A percentile compares a stretch with the other conserved stretches of the same genome.
Conservation (phyloP, 2,329 filamentous ascomycete genomes). For the Metarhizium robertsii region DNA sequence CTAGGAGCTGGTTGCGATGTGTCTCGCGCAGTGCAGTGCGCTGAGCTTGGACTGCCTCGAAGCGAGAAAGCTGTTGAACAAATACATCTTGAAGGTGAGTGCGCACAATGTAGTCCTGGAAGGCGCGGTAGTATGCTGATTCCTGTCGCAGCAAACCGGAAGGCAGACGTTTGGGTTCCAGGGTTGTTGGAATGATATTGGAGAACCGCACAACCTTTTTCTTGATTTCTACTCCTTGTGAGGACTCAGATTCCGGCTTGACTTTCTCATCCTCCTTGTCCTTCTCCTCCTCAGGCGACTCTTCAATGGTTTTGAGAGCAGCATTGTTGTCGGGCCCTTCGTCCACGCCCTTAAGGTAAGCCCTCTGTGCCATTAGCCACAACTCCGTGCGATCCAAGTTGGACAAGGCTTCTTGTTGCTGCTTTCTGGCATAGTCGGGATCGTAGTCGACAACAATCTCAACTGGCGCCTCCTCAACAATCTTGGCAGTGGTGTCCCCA, state of each 20-base stretch:
- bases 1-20: constrained; percentile 74
- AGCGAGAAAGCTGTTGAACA: constrained; percentile 73
- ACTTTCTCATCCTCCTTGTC: constrained; percentile 9
- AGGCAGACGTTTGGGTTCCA: constrained; percentile 40
- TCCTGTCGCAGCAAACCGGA: constrained; percentile 49
- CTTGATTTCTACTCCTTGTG: constrained; percentile 20
- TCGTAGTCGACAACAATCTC: constrained; percentile 65
- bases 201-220: constrained; percentile 76
- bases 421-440: constrained; percentile 63
- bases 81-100: constrained; percentile 66
- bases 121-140: constrained; percentile 81
- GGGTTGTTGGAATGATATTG: constrained; percentile 35
- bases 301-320: constrained; percentile 27
- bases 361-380: constrained; percentile 77
- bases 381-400: constrained; percentile 77
- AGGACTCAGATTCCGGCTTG: constrained; percentile 14
- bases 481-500: constrained; percentile 18
- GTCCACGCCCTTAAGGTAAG: constrained; percentile 62
- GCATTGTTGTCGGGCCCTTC: constrained; percentile 26
- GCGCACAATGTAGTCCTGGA: constrained; percentile 62
- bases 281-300: constrained; percentile 23
- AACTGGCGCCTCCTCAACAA: constrained; percentile 47
- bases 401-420: constrained; percentile 59
- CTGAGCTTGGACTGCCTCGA: constrained; percentile 79
- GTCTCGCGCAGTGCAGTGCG: constrained; percentile 63